A percentile compares a stretch with the other conserved stretches of the same genome.
phyloP scores from a whole-genome alignment of 441 rosid genomes.

The Jatropha podagrica region DNA sequence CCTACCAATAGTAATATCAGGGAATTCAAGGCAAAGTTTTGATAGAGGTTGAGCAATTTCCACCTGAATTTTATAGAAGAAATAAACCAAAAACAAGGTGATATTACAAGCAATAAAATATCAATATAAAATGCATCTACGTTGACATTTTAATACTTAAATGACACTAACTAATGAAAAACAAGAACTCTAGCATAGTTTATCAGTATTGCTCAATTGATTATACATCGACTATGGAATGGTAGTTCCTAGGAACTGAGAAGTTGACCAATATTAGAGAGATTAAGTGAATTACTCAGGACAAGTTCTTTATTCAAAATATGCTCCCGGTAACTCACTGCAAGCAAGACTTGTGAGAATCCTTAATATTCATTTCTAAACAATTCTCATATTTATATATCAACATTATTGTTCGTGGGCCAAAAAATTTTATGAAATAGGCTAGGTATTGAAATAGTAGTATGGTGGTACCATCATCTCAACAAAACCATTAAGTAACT shows the following conservation, averaged over 20 bases:
- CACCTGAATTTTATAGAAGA: constrained; percentile 50
- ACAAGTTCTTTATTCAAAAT: background rate
- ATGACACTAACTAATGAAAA: background rate
- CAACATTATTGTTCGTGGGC: background rate
- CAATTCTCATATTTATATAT: background rate
- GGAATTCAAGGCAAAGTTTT: constrained; percentile 79
- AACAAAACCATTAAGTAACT: background rate
- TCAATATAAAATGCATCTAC: background rate
- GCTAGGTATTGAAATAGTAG: too few relatives aligned
- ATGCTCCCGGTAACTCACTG: background rate
- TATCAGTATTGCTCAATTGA: background rate
- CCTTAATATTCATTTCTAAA: background rate
- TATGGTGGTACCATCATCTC: background rate
- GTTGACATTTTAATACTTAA: background rate
- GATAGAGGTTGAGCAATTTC: constrained; percentile 80
- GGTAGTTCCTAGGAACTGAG: background rate
- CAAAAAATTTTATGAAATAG: background rate
- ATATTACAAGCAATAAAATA: constrained; percentile 6
- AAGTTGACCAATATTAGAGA: background rate
- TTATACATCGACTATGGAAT: background rate
- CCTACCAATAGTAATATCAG: constrained; percentile 81
- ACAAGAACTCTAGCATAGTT: background rate
- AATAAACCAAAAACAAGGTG: background rate
- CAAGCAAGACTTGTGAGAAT: background rate
- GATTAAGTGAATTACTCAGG: background rate